A percentile compares a stretch with the other conserved stretches of the same genome.
Evolutionary conservation across 2,329 filamentous ascomycete species (phyloP).

Genomic region (Fusarium subglutinans): DNA sequence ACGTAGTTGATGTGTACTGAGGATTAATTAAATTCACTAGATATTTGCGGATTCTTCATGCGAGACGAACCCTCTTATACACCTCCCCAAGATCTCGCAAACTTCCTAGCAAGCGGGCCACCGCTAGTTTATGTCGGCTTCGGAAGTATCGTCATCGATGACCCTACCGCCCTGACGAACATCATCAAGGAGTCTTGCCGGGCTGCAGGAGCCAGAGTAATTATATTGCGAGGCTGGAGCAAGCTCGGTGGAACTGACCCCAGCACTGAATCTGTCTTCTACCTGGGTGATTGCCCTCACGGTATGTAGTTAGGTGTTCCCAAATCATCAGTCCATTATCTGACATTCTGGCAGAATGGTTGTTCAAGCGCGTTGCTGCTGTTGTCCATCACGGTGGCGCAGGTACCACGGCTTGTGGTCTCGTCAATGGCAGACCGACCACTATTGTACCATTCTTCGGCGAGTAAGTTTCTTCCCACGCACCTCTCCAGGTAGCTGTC

Average conservation of each 20-base stretch:
- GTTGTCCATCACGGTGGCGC: not conserved
- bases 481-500: fast-evolving
- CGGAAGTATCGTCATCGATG: conserved; percentile 78
- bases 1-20: fast-evolving
- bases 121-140: conserved; percentile 78
- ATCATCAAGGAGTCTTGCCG: conserved; percentile 76
- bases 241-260: not conserved
- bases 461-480: not conserved
- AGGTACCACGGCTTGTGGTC: not conserved
- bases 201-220: conserved; percentile 70
- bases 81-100: conserved; percentile 62
- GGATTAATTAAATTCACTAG: not conserved
- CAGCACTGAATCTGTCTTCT: not conserved
- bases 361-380: not conserved
- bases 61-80: conserved; percentile 70
- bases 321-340: fast-evolving
- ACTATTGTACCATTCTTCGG: not conserved
- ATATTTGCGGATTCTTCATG: conserved; percentile 78
- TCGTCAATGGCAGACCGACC: not conserved
- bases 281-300: not conserved
- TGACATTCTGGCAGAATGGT: not conserved
- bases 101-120: conserved; percentile 65
- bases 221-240: conserved; percentile 80
- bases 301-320: not conserved
- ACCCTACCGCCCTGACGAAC: conserved; percentile 72